These are phyloP conservation scores for Panicum virgatum DNA, from an alignment of 202 grass and related monocot genomes.

Conservation along the genomic window DNA sequence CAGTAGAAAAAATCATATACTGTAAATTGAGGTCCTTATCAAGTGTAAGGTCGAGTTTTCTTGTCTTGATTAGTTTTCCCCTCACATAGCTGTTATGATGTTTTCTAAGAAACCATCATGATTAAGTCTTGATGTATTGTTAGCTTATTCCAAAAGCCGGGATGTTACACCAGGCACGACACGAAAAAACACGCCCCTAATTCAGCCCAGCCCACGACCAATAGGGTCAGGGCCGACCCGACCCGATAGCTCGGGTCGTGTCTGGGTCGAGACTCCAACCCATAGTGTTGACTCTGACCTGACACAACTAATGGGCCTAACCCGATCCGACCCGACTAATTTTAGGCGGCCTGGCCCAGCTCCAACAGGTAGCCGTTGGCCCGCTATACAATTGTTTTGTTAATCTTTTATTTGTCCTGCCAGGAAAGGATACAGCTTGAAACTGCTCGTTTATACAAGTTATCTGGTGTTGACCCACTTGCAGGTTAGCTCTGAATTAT, in stretches of 20 bases:
- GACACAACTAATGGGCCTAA: no score
- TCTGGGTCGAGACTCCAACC: no score
- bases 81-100: neutral
- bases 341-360: no score
- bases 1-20: neutral
- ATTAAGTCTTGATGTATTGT: slow-evolving; percentile 3
- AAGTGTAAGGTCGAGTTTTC: slow-evolving; percentile 2
- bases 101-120: slow-evolving; percentile 10
- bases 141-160: no score
- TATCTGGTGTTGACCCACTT: slow-evolving; percentile 92
- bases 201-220: no score
- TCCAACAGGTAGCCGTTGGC: no score
- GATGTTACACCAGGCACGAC: no score
- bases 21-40: slow-evolving; percentile 22
- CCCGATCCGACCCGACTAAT: no score
- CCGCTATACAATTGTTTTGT: slow-evolving; percentile 34
- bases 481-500: slow-evolving; percentile 75
- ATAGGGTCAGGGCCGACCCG: no score
- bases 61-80: neutral
- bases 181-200: no score
- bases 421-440: slow-evolving; percentile 98
- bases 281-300: no score
- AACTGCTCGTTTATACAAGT: slow-evolving; percentile 93
- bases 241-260: no score
- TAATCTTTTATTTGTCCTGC: slow-evolving; percentile 39